A percentile compares a stretch with the other conserved stretches of the same genome.
phyloP scores from a whole-genome alignment of 306 rosid species.

The Castanea sativa region DNA sequence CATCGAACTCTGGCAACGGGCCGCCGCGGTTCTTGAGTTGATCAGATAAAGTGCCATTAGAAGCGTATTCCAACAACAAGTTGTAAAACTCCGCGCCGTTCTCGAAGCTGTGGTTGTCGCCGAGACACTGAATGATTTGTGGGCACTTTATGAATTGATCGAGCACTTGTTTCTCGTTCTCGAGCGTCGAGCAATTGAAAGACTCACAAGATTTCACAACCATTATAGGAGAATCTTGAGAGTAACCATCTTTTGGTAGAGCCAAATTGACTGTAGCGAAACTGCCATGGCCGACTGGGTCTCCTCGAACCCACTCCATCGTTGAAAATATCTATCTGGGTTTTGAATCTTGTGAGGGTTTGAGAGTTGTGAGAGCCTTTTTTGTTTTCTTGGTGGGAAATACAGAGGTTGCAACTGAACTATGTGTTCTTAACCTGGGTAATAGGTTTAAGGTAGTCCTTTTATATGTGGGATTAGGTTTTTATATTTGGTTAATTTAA shows the following conservation, averaged over 20 bases:
- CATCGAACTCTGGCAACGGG: constrained; percentile 37
- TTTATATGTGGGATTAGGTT: background rate
- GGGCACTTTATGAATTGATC: constrained; percentile 43
- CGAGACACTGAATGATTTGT: constrained; percentile 43
- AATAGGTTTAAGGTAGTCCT: background rate
- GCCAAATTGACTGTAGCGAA: constrained; percentile 68
- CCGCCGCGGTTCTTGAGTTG: constrained; percentile 49
- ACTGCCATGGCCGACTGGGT: constrained; percentile 61
- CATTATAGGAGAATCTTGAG: constrained; percentile 19
- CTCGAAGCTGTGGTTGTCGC: constrained; percentile 43
- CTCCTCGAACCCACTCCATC: constrained; percentile 86
- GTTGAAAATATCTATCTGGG: background rate
- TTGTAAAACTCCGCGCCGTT: constrained; percentile 44
- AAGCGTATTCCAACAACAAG: constrained; percentile 66
- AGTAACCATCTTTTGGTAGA: constrained; percentile 9
- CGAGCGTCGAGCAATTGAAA: constrained; percentile 27
- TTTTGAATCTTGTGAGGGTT: too few relatives aligned
- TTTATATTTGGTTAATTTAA: background rate
- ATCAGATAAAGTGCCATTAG: constrained; percentile 54
- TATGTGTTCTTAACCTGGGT: background rate
- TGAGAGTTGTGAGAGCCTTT: background rate
- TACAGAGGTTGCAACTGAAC: background rate
- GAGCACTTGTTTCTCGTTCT: constrained; percentile 58
- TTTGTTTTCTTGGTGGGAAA: background rate
- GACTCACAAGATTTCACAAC: constrained; percentile 56